Evolutionary conservation across 2,329 filamentous ascomycete genomes (phyloP).

Genomic region (Beauveria sp.): DNA sequence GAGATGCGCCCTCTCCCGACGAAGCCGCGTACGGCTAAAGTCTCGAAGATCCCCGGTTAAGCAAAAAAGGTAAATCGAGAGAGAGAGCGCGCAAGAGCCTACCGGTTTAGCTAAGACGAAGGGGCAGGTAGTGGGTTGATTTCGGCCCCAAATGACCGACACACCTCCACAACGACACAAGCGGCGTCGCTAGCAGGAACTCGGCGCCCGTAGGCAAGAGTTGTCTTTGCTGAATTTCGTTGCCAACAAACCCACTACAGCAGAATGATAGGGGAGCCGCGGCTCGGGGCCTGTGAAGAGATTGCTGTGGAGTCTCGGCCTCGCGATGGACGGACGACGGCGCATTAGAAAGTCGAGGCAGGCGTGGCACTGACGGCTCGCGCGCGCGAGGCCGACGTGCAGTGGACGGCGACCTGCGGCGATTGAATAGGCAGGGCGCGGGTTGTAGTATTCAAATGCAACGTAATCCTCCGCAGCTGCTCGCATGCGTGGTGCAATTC

Average conservation of each 20-base stretch:
- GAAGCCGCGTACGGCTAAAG: neutral
- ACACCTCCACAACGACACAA: neutral
- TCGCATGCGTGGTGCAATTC: neutral
- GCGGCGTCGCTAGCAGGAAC: too few species aligned
- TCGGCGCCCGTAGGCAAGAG: too few species aligned
- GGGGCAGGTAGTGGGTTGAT: neutral
- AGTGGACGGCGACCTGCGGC: neutral
- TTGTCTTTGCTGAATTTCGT: neutral
- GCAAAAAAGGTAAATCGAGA: neutral
- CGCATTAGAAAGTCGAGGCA: neutral
- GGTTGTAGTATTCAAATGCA: too few species aligned
- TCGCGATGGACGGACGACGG: neutral
- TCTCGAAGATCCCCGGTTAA: neutral
- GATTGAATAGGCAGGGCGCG: neutral
- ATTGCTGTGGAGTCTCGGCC: constrained; percentile 4
- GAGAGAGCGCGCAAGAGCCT: neutral
- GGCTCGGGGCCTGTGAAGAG: neutral
- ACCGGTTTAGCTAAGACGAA: neutral
- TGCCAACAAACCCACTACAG: too few species aligned
- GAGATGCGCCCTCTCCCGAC: neutral
- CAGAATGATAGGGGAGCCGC: neutral
- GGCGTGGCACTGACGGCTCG: neutral
- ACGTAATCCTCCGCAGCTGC: neutral
- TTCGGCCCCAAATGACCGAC: neutral
- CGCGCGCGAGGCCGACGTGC: neutral